Evolutionary conservation across 140 eudicot species (phyloP).

Genomic region (Erigeron philadelphicus): DNA sequence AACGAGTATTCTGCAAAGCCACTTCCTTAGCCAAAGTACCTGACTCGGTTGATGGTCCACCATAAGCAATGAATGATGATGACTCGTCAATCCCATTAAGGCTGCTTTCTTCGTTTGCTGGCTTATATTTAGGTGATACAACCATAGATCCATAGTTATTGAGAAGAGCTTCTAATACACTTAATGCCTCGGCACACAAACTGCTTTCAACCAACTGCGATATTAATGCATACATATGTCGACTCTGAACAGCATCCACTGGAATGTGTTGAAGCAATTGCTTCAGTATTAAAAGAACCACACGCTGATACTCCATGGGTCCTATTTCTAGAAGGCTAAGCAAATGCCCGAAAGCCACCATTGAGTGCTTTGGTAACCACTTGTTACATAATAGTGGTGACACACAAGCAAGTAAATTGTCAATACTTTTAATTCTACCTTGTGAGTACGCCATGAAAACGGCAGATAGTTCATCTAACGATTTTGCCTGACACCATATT

Average conservation of each 20-base stretch:
- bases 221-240: conserved; percentile 76
- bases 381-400: conserved; percentile 66
- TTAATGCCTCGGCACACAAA: conserved; percentile 78
- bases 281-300: conserved; percentile 70
- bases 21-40: conserved; percentile 57
- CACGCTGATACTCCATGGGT: conserved; percentile 75
- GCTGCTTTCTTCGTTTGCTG: conserved; percentile 48
- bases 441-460: conserved; percentile 63
- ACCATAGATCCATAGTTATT: conserved; percentile 65
- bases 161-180: conserved; percentile 88
- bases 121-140: conserved; percentile 50
- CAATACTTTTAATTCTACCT: conserved; percentile 61
- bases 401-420: conserved; percentile 62
- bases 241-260: conserved; percentile 72
- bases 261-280: conserved; percentile 74
- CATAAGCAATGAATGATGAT: conserved; percentile 55
- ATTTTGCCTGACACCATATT: conserved; percentile 73
- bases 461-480: conserved; percentile 61
- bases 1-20: conserved; percentile 76
- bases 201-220: conserved; percentile 84
- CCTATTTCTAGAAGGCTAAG: conserved; percentile 71
- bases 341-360: conserved; percentile 71
- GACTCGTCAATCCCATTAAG: conserved; percentile 58
- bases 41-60: conserved; percentile 57
- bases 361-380: conserved; percentile 76